phyloP scores from a whole-genome alignment of 179 eudicot genomes.

The Monotropa hypopitys region DNA sequence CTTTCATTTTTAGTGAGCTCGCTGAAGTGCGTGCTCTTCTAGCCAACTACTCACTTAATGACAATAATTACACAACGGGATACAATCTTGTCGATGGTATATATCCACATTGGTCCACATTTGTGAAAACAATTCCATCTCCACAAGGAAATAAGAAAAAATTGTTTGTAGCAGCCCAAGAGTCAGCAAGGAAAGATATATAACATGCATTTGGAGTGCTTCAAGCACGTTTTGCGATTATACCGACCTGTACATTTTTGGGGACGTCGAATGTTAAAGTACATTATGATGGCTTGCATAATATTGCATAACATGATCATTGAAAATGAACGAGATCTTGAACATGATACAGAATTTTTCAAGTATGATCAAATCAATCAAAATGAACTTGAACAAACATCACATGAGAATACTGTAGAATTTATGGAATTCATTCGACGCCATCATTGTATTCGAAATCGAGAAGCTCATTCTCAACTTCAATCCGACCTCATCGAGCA shows the following conservation, averaged over 20 bases:
- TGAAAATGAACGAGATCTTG: background rate
- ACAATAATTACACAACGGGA: too few relatives aligned
- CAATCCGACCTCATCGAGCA: background rate
- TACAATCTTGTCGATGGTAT: too few relatives aligned
- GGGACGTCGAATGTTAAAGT: background rate
- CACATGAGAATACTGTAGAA: background rate
- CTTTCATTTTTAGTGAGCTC: too few relatives aligned
- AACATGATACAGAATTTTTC: too few relatives aligned
- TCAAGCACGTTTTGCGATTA: background rate
- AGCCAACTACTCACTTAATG: too few relatives aligned
- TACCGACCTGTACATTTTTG: background rate
- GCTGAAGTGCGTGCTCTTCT: too few relatives aligned
- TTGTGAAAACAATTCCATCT: background rate
- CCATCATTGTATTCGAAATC: background rate
- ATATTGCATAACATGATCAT: slow-evolving; percentile 10
- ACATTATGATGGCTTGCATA: background rate
- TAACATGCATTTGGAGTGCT: background rate
- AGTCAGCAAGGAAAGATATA: background rate
- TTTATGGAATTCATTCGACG: background rate
- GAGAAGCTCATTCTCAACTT: background rate
- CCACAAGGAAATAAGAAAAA: background rate
- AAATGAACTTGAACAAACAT: background rate
- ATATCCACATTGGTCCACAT: too few relatives aligned
- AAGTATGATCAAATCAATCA: background rate
- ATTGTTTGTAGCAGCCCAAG: background rate